A percentile compares a stretch with the other conserved stretches of the same genome.
Evolutionary conservation across 768 basidiomycete genomes (phyloP).

Genomic region (Rhizopogon rudus): DNA sequence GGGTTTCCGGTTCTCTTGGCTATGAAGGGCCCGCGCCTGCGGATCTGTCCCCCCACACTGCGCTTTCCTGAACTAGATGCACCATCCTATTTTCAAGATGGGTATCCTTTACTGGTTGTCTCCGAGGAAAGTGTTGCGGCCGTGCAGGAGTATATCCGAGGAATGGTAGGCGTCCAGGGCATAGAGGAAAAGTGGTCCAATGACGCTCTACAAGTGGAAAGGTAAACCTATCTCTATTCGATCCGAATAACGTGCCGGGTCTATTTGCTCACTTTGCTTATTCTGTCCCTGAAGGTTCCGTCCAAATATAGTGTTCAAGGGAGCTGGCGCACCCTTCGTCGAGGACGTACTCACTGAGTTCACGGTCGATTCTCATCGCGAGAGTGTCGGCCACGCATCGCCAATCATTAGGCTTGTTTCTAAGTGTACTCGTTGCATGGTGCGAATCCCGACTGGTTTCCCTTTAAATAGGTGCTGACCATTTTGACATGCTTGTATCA

Average conservation of each 20-base stretch:
- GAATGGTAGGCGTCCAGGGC: slow-evolving; percentile 43
- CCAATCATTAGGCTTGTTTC: slow-evolving; percentile 52
- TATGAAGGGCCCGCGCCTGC: slow-evolving; percentile 58
- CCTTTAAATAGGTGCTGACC: slow-evolving; percentile 1
- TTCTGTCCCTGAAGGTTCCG: slow-evolving; percentile 48
- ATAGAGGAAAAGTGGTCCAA: slow-evolving; percentile 49
- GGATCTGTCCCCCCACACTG: slow-evolving; percentile 44
- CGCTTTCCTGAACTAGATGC: slow-evolving; percentile 56
- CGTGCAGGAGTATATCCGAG: slow-evolving; percentile 43
- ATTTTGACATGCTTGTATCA: not conserved
- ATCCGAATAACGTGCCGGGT: not conserved
- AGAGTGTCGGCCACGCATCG: slow-evolving; percentile 11
- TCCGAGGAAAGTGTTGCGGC: slow-evolving; percentile 60
- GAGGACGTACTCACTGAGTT: slow-evolving; percentile 71
- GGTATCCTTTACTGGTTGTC: slow-evolving; percentile 62
- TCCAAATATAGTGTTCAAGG: slow-evolving; percentile 69
- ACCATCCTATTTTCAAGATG: slow-evolving; percentile 60
- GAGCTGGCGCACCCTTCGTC: slow-evolving; percentile 59
- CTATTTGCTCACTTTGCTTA: slow-evolving; percentile 5
- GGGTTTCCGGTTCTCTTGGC: slow-evolving; percentile 57
- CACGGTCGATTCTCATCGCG: slow-evolving; percentile 35
- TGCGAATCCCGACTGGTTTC: slow-evolving; percentile 30
- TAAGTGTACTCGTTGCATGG: slow-evolving; percentile 69
- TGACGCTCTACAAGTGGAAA: slow-evolving; percentile 49
- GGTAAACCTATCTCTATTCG: slow-evolving; percentile 33